These are phyloP conservation scores for Rhodotorula taiwanensis DNA, from an alignment of 768 basidiomycete species.

Conservation along the genomic window DNA sequence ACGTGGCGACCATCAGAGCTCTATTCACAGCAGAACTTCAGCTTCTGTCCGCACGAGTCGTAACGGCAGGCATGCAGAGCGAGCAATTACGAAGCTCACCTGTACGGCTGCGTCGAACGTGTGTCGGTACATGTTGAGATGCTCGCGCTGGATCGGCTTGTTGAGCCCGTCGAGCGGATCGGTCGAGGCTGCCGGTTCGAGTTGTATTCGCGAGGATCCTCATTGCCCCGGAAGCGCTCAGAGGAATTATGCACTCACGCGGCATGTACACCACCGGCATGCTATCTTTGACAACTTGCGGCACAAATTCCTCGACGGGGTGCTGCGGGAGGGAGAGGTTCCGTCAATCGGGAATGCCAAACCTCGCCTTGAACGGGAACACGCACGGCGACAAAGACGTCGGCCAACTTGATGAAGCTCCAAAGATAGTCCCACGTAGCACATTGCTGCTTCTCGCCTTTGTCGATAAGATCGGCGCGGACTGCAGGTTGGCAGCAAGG, in stretches of 20 bases:
- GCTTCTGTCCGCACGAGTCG: neutral
- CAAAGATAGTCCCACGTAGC: conserved; percentile 93
- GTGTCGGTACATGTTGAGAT: conserved; percentile 42
- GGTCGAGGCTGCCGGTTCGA: conserved; percentile 7
- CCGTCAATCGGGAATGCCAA: no score
- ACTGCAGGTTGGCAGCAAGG: conserved; percentile 30
- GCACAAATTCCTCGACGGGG: conserved; percentile 90
- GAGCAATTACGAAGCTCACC: no score
- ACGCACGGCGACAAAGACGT: conserved; percentile 74
- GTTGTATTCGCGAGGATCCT: neutral
- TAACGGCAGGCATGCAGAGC: neutral
- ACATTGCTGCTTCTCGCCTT: conserved; percentile 72
- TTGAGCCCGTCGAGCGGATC: conserved; percentile 79
- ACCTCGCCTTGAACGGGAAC: no score
- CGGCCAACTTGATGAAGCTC: conserved; percentile 81
- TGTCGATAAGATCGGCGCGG: conserved; percentile 68
- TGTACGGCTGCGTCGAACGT: conserved; percentile 41
- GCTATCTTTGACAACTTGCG: conserved; percentile 64
- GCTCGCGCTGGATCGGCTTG: conserved; percentile 59
- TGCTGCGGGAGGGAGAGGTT: conserved; percentile 52
- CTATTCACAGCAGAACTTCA: neutral
- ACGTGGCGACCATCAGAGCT: conserved; percentile 44
- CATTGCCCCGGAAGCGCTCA: conserved; percentile 37
- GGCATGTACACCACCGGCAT: conserved; percentile 42
- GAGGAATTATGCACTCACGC: neutral